These are phyloP conservation scores for Sideroxylon spinosum DNA, from an alignment of 179 eudicot genomes.

Conservation along the genomic window DNA sequence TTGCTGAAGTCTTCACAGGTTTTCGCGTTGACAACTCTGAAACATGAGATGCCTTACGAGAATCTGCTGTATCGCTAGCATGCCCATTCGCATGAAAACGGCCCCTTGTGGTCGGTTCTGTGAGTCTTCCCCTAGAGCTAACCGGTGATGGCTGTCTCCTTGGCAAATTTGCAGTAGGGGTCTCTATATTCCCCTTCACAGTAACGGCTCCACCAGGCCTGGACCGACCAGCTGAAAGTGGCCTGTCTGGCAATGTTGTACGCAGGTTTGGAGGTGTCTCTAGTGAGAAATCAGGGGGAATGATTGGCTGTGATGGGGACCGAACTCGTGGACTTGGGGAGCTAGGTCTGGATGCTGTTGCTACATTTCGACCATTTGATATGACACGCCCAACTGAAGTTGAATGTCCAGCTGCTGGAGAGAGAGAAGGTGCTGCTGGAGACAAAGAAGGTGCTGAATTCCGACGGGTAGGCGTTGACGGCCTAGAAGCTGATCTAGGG, in stretches of 20 bases:
- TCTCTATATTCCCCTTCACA: slow-evolving; percentile 50
- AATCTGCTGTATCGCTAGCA: slow-evolving; percentile 41
- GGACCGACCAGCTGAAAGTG: slow-evolving; percentile 93
- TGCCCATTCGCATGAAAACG: slow-evolving; percentile 50
- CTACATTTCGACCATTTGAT: slow-evolving; percentile 51
- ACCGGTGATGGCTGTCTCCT: slow-evolving; percentile 78
- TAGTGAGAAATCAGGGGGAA: slow-evolving; percentile 71
- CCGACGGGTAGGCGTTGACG: slow-evolving; percentile 90
- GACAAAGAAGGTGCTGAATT: slow-evolving; percentile 47
- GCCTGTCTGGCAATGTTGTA: slow-evolving; percentile 79
- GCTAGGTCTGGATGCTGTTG: slow-evolving; percentile 75
- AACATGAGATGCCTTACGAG: slow-evolving; percentile 44
- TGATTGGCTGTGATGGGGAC: slow-evolving; percentile 55
- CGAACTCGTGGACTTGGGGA: slow-evolving; percentile 79
- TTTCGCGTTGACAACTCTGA: slow-evolving; percentile 52
- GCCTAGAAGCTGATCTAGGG: slow-evolving; percentile 59
- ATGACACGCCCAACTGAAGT: slow-evolving; percentile 44
- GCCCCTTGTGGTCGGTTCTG: slow-evolving; percentile 57
- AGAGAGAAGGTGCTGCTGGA: slow-evolving; percentile 40
- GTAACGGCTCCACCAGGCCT: slow-evolving; percentile 62
- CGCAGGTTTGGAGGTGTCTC: slow-evolving; percentile 92
- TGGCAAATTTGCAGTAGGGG: slow-evolving; percentile 35
- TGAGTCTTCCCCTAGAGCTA: slow-evolving; percentile 60
- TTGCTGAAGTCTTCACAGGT: slow-evolving; percentile 47
- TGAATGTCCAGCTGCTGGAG: slow-evolving; percentile 42